Evolutionary conservation across 306 rosid genomes (phyloP), one percentile per base, ranked within the genome.

Genomic region (Alnus rubra): DNA sequence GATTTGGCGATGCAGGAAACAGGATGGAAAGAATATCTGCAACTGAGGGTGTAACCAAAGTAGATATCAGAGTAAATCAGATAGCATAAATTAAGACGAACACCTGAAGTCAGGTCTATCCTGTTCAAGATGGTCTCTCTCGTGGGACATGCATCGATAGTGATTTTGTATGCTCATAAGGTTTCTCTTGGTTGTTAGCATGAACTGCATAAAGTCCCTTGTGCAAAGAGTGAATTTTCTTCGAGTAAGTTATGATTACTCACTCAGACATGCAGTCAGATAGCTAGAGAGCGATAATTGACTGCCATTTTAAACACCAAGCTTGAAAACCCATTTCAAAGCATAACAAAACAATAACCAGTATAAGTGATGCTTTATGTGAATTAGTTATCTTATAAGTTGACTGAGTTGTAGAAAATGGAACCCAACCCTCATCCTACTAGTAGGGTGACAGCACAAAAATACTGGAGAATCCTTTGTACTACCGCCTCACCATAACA

Each of bases 61-160:
- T 45, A 30, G 33, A 7, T 47, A 37, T 42, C 9, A 15, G 10
- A 50, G 3, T 18, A 37, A 4, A 51, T 39, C n/a, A 50, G 28
- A 42, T 42, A 53, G 19, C 69, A 33, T 39, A 37, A 39, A 78
- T 55, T 74, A 48, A 4, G 73, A 49, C 52, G 48, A 72, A 67
- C 67, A 55, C 8, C 18, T 28, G 35, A 48, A 82, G 49, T 69
- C 54, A 47, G 74, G 31, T 53, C 58, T 45, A 64, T 77, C 65
- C 58, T 44, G 31, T 63, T 63, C 8, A 13, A 33, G 7, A 60
- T 4, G 37, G 35, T 62, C 69, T 63, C 8, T 15, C 13, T 13
- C 4, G 7, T 19, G 16, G 5, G 23, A 7, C 19, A 33, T 1
- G 69, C 37, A 63, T 33, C 33, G 44, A 31, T 63, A 14, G 35